A percentile compares a stretch with the other conserved stretches of the same genome.
These are phyloP conservation scores for Penicillium glabrum DNA, from an alignment of 2,329 filamentous ascomycete species.

Conservation along the genomic window DNA sequence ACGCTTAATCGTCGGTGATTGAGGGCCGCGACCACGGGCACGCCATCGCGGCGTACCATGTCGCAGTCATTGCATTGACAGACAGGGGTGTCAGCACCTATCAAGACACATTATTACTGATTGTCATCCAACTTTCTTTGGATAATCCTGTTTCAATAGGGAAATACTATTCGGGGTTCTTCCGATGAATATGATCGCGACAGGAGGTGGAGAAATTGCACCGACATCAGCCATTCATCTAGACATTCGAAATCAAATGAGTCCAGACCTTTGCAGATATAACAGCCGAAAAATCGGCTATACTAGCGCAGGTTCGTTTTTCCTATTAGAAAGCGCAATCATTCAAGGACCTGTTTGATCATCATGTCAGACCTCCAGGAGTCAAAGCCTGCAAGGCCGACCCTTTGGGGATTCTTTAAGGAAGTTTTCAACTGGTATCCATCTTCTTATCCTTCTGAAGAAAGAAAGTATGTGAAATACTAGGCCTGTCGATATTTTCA, in stretches of 20 bases:
- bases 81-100: neutral
- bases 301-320: neutral
- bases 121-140: too few relatives aligned
- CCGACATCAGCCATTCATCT: neutral
- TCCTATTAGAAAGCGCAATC: neutral
- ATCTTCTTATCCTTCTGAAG: constrained; percentile 27
- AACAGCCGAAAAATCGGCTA: neutral
- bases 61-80: constrained; percentile 3
- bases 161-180: neutral
- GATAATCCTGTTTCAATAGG: neutral
- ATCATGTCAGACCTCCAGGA: constrained; percentile 18
- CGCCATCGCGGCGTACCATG: constrained; percentile 23
- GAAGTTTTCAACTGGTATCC: constrained; percentile 37
- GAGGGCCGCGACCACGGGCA: constrained; percentile 12
- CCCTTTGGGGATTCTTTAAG: constrained; percentile 23
- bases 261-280: neutral
- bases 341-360: neutral
- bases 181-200: constrained; percentile 16
- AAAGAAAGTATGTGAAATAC: constrained; percentile 24
- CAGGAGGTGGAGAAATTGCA: constrained; percentile 17
- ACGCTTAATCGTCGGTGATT: constrained; percentile 6
- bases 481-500: neutral
- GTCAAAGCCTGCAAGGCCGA: constrained; percentile 3
- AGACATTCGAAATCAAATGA: neutral
- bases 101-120: neutral